A percentile compares a stretch with the other conserved stretches of the same genome.
Evolutionary conservation across 257 asterid genomes (phyloP).

Genomic region (Eustoma russellianum): DNA sequence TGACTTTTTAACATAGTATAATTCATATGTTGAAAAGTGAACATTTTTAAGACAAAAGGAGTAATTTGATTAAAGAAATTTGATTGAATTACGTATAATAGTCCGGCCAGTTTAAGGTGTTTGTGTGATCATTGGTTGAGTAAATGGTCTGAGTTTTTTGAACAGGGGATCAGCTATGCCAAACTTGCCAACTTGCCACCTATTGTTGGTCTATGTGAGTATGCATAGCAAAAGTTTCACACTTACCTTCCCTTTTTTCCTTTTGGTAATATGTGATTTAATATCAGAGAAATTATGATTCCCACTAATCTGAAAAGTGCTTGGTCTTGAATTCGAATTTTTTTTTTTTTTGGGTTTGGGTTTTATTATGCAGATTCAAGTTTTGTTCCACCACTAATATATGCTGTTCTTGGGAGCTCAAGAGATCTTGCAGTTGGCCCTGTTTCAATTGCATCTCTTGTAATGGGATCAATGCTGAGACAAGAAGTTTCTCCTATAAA

Average conservation of each 20-base stretch:
- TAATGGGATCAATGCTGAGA: constrained; percentile 73
- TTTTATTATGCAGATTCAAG: constrained; percentile 58
- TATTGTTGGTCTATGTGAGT: constrained; percentile 81
- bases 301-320: neutral
- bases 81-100: too few relatives aligned
- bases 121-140: too few relatives aligned
- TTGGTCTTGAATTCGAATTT: neutral
- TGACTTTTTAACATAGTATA: too few relatives aligned
- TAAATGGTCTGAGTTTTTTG: too few relatives aligned
- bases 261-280: too few relatives aligned
- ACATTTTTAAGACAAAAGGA: too few relatives aligned
- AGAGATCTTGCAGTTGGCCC: constrained; percentile 89
- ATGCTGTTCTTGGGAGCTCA: constrained; percentile 88
- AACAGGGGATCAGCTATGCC: constrained; percentile 95
- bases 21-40: too few relatives aligned
- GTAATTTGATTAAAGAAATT: too few relatives aligned
- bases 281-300: too few relatives aligned
- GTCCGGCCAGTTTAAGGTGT: too few relatives aligned
- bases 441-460: constrained; percentile 72
- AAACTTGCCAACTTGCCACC: constrained; percentile 86
- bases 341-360: too few relatives aligned
- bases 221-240: neutral
- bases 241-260: too few relatives aligned
- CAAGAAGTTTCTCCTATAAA: constrained; percentile 52
- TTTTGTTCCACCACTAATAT: constrained; percentile 77